Evolutionary conservation across 805 yeast genomes (phyloP).

Genomic region (Suhomyces tanzawaensis): DNA sequence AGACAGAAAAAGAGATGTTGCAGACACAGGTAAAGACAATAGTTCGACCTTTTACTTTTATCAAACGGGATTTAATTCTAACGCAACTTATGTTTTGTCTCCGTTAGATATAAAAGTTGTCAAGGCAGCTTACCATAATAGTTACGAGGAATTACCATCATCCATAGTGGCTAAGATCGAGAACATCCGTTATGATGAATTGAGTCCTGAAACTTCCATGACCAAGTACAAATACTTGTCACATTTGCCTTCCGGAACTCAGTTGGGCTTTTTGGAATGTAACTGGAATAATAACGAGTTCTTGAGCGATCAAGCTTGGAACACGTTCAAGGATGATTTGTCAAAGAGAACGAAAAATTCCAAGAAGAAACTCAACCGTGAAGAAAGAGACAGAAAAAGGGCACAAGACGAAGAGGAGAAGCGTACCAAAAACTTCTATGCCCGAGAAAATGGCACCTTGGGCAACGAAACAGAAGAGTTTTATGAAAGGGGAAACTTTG

Average conservation of each 20-base stretch:
- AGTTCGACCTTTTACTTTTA: conserved; percentile 63
- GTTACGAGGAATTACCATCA: conserved; percentile 68
- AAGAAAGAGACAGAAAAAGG: conserved; percentile 56
- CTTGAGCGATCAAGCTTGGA: conserved; percentile 34
- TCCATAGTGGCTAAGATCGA: conserved; percentile 61
- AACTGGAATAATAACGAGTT: conserved; percentile 59
- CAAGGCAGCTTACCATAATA: conserved; percentile 52
- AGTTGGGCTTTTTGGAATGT: conserved; percentile 78
- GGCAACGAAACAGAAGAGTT: conserved; percentile 10
- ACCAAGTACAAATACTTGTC: conserved; percentile 70
- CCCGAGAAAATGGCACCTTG: conserved; percentile 50
- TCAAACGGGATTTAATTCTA: conserved; percentile 70
- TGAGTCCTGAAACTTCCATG: conserved; percentile 56
- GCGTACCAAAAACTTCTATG: conserved; percentile 57
- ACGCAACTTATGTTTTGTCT: conserved; percentile 63
- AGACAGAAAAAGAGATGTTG: conserved; percentile 17
- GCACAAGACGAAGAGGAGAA: conserved; percentile 60
- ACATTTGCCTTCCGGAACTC: conserved; percentile 83
- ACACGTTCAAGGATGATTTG: conserved; percentile 53
- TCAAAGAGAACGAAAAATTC: conserved; percentile 53
- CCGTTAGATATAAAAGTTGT: conserved; percentile 78
- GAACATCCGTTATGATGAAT: conserved; percentile 62
- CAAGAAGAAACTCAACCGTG: conserved; percentile 48
- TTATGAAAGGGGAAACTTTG: conserved; percentile 20
- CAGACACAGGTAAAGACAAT: conserved; percentile 15